Base-by-base conservation (phyloP, 2,329 filamentous ascomycete species). In the Neophaeococcomyces aloes region DNA sequence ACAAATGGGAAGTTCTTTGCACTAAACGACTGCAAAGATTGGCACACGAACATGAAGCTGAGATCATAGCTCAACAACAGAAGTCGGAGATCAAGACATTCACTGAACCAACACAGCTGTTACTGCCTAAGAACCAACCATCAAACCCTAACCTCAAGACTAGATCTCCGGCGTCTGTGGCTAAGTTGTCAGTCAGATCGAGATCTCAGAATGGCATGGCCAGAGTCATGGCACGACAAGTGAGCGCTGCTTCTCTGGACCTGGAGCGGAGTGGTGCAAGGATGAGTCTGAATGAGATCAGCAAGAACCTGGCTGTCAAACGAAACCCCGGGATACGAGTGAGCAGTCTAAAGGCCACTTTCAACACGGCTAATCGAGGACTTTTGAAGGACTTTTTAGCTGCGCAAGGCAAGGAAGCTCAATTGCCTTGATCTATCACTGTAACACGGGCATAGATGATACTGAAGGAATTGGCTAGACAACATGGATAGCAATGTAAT, bases 1-100 rank as follows among this genome's bases (percentile, higher is more conserved):
- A 54, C 42, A 52, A 50, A 32, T 54, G 51, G 52, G 38, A 49
- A 15, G 38, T 15, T 13, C 30, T 48, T 19, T 10, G 41, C 10
- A 46, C 41, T 6, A 29, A 38, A 38, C 37, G 44, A 8, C 25
- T 44, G 34, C 44, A 40, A 17, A 25, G 41, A 29, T 33, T 47
- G 10, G 46, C 43, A 7, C 40, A 49, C 17, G 44, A 47, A 6
- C 18, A 47, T n/a, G 47, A 49, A 44, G 38, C 38, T 17, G 27
- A 45, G 36, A 31, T 38, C 33, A 13, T 18, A 13, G 7, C 37
- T 17, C 31, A 45, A 42, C 31, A 46, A 44, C 42, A 44, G 40
- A 38, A 38, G 38, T 40, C 42, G 14, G 27, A 30, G 30, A 49
- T 48, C 29, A 48, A 44, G 31, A 32, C 27, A 13, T 27, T 44